Conservation (phyloP, 2,329 filamentous ascomycete genomes). For the Monosporascus sp. region DNA sequence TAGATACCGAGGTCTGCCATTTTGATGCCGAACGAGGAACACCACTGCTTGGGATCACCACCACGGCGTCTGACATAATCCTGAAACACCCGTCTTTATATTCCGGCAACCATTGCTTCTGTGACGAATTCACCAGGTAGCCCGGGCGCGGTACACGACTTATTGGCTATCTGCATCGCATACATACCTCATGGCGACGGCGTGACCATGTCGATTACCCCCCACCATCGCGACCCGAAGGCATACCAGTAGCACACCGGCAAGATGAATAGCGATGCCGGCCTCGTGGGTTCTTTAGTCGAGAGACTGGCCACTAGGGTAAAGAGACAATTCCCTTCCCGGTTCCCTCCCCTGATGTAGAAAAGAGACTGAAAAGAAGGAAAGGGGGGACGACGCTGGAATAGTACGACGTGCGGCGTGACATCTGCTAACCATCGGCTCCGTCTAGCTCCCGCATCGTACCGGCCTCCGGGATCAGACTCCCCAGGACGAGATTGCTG, state of each 20-base stretch:
- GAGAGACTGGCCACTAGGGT: slow-evolving; percentile 60
- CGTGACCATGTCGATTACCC: slow-evolving; percentile 29
- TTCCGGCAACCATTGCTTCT: no score
- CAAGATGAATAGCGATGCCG: slow-evolving; percentile 55
- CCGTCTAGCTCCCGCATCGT: slow-evolving; percentile 54
- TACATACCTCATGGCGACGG: slow-evolving; percentile 18
- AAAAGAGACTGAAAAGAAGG: no score
- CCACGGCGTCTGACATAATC: no score
- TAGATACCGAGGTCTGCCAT: no score
- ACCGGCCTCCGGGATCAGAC: slow-evolving; percentile 54
- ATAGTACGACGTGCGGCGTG: background rate
- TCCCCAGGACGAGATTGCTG: slow-evolving; percentile 57
- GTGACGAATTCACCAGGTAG: no score
- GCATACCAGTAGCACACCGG: slow-evolving; percentile 18
- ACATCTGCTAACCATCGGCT: background rate
- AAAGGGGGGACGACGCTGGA: no score
- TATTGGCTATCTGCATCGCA: background rate
- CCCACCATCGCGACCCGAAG: slow-evolving; percentile 24
- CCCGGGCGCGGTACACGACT: background rate
- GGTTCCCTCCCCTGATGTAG: no score
- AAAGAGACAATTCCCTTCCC: slow-evolving; percentile 17
- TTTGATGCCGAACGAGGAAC: no score
- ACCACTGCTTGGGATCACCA: no score
- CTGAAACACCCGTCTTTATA: no score
- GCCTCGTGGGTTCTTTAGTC: slow-evolving; percentile 57